Evolutionary conservation across 2,329 filamentous ascomycete genomes (phyloP).

Genomic region (Phialophora tarda): DNA sequence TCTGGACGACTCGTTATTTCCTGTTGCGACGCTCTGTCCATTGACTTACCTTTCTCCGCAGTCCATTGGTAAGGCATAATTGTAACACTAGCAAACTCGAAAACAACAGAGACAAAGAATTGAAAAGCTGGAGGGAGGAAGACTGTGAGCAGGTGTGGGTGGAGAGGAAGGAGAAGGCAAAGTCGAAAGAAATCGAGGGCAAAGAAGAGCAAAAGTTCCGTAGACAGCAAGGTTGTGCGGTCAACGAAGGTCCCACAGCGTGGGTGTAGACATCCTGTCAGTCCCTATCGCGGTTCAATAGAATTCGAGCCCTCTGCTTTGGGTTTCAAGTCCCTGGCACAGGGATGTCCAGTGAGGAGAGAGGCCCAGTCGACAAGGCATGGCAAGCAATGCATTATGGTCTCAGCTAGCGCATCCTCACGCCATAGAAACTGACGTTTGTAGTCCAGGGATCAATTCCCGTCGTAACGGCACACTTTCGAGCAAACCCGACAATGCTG

Average conservation of each 20-base stretch:
- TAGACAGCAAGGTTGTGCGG: slow-evolving; percentile 32
- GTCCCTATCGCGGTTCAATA: not conserved
- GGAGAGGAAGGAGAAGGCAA: slow-evolving; percentile 17
- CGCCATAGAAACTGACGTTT: slow-evolving; percentile 4
- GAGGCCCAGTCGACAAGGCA: not conserved
- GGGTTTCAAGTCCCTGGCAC: not conserved
- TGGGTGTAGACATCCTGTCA: not conserved
- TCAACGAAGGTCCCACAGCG: slow-evolving; percentile 1
- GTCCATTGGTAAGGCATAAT: slow-evolving; percentile 35
- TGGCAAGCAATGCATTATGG: slow-evolving; percentile 4
- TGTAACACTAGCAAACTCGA: not conserved
- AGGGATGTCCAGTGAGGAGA: not conserved
- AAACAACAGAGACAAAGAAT: not conserved
- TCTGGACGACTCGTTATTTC: slow-evolving; percentile 9
- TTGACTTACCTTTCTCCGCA: slow-evolving; percentile 18
- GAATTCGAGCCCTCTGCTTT: not conserved
- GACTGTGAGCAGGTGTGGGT: slow-evolving; percentile 11
- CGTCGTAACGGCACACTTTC: not conserved
- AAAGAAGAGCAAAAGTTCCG: slow-evolving; percentile 3
- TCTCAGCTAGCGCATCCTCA: not conserved
- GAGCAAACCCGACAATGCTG: slow-evolving; percentile 4
- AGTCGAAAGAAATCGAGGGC: slow-evolving; percentile 12
- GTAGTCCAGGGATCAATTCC: not conserved
- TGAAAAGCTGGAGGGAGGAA: slow-evolving; percentile 3
- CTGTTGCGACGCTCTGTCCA: not conserved